Percentiles rank a stretch among this genome's conserved stretches.
These are phyloP conservation scores for Ceratocystis variospora DNA, from an alignment of 2,329 filamentous ascomycete genomes.

Conservation along the genomic window DNA sequence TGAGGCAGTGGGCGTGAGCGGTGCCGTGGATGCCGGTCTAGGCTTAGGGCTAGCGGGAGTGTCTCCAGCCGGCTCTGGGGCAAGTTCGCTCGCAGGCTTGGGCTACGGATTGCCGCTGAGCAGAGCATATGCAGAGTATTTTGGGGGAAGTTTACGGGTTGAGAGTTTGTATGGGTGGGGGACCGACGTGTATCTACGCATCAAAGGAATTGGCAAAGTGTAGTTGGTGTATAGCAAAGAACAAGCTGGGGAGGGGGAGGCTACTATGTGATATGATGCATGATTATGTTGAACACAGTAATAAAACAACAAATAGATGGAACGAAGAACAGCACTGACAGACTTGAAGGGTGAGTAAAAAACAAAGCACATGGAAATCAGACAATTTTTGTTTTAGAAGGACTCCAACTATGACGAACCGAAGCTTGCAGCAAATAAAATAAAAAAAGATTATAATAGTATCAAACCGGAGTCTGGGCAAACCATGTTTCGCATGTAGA, in stretches of 20 bases:
- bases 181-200: slow-evolving; percentile 51
- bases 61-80: slow-evolving; percentile 40
- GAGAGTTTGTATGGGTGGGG: slow-evolving; percentile 94
- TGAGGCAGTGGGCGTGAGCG: slow-evolving; percentile 16
- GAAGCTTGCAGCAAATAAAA: too few species aligned
- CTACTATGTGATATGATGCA: too few species aligned
- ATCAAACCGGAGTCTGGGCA: too few species aligned
- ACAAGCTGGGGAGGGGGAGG: too few species aligned
- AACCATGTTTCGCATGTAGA: too few species aligned
- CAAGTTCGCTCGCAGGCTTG: slow-evolving; percentile 77
- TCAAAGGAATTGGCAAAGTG: slow-evolving; percentile 49
- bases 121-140: slow-evolving; percentile 92
- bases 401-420: too few species aligned
- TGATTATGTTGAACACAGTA: too few species aligned
- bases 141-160: slow-evolving; percentile 87
- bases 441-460: too few species aligned
- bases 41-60: slow-evolving; percentile 30
- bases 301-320: too few species aligned
- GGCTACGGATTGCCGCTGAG: slow-evolving; percentile 87
- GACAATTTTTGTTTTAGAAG: not conserved
- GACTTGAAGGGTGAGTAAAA: too few species aligned
- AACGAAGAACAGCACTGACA: too few species aligned
- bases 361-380: not conserved
- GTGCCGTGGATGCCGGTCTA: slow-evolving; percentile 53
- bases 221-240: not conserved